Base-by-base conservation (phyloP, 1,139 yeast species). In the Kodamaea anthophila region DNA sequence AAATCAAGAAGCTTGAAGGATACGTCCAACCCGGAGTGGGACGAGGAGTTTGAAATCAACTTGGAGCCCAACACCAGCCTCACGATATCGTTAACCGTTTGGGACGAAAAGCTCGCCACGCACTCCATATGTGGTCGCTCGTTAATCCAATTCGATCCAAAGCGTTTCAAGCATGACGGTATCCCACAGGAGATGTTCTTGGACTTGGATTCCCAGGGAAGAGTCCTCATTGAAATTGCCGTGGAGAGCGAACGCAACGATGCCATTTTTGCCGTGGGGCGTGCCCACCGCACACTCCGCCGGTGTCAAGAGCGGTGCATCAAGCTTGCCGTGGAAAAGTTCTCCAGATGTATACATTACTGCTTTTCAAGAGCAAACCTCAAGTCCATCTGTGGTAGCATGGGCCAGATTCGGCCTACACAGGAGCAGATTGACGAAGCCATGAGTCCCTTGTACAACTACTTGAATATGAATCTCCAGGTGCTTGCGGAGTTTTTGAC, bases 231-330 rank as follows among this genome's bases (percentile, higher is more conserved):
- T 6, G 79, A 78, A 44, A 65, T 86, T 3, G 77, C 87, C 0
- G 74, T 84, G 45, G 96, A 86, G 49, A 75, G 78, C 40, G 94
- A 86, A 45, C 66, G 80, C 23, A 73, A 71, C 22, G 94, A 85
- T 53, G 83, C 91, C 1, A 63, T 82, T 12, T 86, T 83, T 49
- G 80, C 78, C 24, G 70, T 85, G 62, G 94, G 94, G 2, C 69
- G 82, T 41, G 79, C 88, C 0, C 75, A 80, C 45, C 61, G 94
- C 43, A 65, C 78, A 0, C 55, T 86, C 24, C 59, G 64, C 25
- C 64, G 88, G 38, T 65, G 77, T 2, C 76, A 77, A 52, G 77
- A 77, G 33, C 72, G 81, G 39, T 72, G 80, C 46, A 67, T 79
- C 33, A 74, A 78, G 34, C 55, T 75, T 34, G 74, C 85, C 40